Percentiles rank a stretch among this genome's conserved stretches.
Evolutionary conservation across 2,329 filamentous ascomycete genomes (phyloP).

Genomic region (Apiospora phragmitis): DNA sequence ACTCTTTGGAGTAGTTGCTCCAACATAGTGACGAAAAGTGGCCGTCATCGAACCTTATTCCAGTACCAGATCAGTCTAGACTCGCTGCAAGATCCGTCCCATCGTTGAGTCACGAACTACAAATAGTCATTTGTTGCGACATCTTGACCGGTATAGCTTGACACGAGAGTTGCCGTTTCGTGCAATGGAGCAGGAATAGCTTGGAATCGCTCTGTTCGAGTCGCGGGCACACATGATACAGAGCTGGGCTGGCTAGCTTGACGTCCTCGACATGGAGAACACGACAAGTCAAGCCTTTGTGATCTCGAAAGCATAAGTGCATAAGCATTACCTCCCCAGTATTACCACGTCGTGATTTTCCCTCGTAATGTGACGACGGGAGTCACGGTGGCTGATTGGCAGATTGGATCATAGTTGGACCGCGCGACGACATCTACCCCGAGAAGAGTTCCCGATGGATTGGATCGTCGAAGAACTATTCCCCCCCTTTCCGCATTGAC

Average conservation of each 20-base stretch:
- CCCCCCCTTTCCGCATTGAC: conserved; percentile 2
- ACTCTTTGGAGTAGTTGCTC: background rate
- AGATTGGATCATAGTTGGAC: background rate
- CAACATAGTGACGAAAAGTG: background rate
- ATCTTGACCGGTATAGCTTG: background rate
- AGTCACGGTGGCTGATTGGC: background rate
- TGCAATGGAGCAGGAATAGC: background rate
- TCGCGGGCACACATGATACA: background rate
- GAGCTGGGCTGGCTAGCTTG: background rate
- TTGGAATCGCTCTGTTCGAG: background rate
- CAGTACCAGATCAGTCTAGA: background rate
- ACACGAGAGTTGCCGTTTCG: background rate
- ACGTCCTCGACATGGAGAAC: background rate
- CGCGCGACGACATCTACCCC: background rate
- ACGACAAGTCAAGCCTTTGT: background rate
- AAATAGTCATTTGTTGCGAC: background rate
- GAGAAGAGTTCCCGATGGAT: background rate
- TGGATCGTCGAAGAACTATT: background rate
- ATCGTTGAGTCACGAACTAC: background rate
- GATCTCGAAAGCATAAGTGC: background rate
- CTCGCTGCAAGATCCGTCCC: background rate
- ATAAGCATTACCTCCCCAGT: background rate
- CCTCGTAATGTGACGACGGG: background rate
- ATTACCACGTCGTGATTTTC: no score
- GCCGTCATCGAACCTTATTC: background rate